Base-by-base conservation (phyloP, 1,284 basidiomycete species). In the Cutaneotrichosporon curvatum region DNA sequence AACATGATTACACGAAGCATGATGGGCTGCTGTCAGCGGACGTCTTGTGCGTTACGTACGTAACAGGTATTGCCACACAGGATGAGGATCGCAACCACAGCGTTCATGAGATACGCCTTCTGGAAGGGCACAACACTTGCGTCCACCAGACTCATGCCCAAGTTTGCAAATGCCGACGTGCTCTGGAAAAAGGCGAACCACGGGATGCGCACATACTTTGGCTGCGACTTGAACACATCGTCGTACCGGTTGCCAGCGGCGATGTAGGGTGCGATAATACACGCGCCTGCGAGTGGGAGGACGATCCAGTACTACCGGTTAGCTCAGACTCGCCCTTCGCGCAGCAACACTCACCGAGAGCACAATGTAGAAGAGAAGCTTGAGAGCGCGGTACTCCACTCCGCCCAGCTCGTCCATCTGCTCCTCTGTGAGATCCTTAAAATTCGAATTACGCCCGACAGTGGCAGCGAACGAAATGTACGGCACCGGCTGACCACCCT, bases 341-440 rank as follows among this genome's bases (percentile, higher is more conserved):
- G 28, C 28, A 14, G 28, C 28, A 14, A 30, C 9, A 67, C 63
- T 61, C 61, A 85, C 84, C 37, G 71, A 66, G 14, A 77, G 75
- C 23, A 89, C 79, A 49, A 89, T 78, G 82, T 84, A 88, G 15
- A 88, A 73, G 35, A 94, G 68, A 4, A 84, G 76, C 50, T 83
- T 83, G 46, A 95, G 72, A 1, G 85, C 89, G n/a, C 89, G 79
- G 62, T 90, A 97, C 68, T 98, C 94, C 14, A 95, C 85, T 6
- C 92, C 92, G 8, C 91, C 91, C 5, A 97, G 75, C 69, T 96
- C 90, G 53, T 94, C 86, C 57, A 88, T 75, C 61, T 97, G 85
- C 45, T 89, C 85, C 30, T 81, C 78, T 0, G 84, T 87, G 43
- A 96, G 71, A 34, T 79, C 75, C 40, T 81, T 79, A 65, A 98